These are phyloP conservation scores for Chytriomyces sp. DNA, from an alignment of 192 early-diverging fungal genomes.

Conservation along the genomic window DNA sequence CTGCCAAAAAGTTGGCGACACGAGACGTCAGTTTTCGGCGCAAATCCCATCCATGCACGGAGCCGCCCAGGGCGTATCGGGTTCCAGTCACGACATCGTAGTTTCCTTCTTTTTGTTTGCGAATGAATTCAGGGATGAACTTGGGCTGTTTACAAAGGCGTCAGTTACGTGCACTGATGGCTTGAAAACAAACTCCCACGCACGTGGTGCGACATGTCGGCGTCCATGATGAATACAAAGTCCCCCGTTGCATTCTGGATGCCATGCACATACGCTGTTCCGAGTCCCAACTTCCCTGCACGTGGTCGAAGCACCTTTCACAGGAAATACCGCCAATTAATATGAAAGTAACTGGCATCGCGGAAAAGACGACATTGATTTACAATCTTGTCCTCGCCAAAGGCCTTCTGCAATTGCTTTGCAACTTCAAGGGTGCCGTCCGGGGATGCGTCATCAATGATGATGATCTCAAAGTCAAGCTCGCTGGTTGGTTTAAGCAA, in stretches of 20 bases:
- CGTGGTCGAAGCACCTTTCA: slow-evolving; percentile 84
- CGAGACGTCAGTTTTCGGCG: slow-evolving; percentile 95
- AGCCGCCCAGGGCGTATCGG: slow-evolving; percentile 83
- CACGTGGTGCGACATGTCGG: slow-evolving; percentile 99
- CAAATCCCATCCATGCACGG: slow-evolving; percentile 98
- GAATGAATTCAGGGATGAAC: slow-evolving; percentile 95
- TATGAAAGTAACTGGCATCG: not conserved
- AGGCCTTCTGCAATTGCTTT: slow-evolving; percentile 81
- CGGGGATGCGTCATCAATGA: slow-evolving; percentile 95
- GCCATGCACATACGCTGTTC: slow-evolving; percentile 95
- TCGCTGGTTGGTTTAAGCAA: slow-evolving; percentile 52
- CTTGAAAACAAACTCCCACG: slow-evolving; percentile 6
- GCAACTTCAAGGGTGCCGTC: slow-evolving; percentile 96
- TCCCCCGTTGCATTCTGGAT: slow-evolving; percentile 92
- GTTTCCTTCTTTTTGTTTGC: slow-evolving; percentile 79
- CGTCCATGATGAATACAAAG: slow-evolving; percentile 98
- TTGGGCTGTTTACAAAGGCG: slow-evolving; percentile 72
- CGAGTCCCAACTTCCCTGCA: slow-evolving; percentile 93
- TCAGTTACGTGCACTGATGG: not conserved
- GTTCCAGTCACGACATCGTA: slow-evolving; percentile 95
- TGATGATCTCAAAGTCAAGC: slow-evolving; percentile 95
- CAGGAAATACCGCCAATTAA: too few species aligned
- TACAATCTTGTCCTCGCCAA: slow-evolving; percentile 88
- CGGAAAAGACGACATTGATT: slow-evolving; percentile 17
- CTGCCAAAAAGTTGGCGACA: slow-evolving; percentile 95